Evolutionary conservation across 2,329 filamentous ascomycete species (phyloP).

Genomic region (Calonectria pseudoreteaudii): DNA sequence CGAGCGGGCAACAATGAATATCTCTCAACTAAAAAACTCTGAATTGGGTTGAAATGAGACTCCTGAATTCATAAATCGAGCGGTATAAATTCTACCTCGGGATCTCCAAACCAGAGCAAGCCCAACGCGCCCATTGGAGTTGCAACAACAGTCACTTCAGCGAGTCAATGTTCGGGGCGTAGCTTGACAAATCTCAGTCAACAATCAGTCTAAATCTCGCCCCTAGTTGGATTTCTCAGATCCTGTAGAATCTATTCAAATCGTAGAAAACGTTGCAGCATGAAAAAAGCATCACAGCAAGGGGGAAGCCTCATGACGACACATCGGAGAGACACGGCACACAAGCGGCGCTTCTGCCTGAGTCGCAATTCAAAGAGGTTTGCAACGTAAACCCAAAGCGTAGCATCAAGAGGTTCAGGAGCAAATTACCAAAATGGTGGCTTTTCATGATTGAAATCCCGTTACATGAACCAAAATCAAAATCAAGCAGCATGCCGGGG

Average conservation of each 20-base stretch:
- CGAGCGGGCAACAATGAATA: background rate
- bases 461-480: background rate
- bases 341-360: too few relatives aligned
- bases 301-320: background rate
- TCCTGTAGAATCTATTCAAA: background rate
- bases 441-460: background rate
- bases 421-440: background rate
- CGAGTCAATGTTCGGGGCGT: background rate
- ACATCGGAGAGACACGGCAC: too few relatives aligned
- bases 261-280: background rate
- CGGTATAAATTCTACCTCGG: background rate
- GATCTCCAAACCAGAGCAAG: background rate
- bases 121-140: background rate
- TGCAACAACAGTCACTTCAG: background rate
- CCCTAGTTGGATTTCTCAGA: too few relatives aligned
- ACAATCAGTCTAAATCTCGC: background rate
- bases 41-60: background rate
- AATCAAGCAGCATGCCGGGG: background rate
- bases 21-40: background rate
- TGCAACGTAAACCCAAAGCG: background rate
- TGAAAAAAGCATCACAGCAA: background rate
- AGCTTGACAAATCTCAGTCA: background rate
- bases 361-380: background rate
- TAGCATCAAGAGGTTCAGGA: background rate
- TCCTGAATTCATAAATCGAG: background rate